Evolutionary conservation across 129 eudicot genomes (phyloP).

Genomic region (Escallonia herrerae): DNA sequence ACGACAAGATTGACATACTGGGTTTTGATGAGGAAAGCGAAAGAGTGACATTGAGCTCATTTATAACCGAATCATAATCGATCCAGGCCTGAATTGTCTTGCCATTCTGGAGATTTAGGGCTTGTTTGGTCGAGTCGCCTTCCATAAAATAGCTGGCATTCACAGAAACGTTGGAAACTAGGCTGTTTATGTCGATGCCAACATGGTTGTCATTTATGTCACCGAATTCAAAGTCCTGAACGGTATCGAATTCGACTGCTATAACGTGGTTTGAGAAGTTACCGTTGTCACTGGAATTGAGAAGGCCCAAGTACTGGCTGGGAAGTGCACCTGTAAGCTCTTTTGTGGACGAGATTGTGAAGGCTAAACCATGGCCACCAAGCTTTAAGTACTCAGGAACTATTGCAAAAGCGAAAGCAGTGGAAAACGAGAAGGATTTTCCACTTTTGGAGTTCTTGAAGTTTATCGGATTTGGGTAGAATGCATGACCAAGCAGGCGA

Average conservation of each 20-base stretch:
- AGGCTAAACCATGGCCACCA: constrained; percentile 92
- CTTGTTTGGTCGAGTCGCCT: constrained; percentile 37
- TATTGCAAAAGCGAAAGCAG: constrained; percentile 64
- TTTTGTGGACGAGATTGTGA: constrained; percentile 39
- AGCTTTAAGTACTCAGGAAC: constrained; percentile 37
- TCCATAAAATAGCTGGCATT: constrained; percentile 40
- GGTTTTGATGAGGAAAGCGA: constrained; percentile 51
- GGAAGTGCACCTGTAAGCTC: constrained; percentile 54
- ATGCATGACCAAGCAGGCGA: constrained; percentile 49
- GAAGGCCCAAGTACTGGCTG: constrained; percentile 67
- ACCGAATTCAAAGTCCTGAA: constrained; percentile 46
- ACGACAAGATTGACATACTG: constrained; percentile 36
- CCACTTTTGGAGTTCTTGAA: constrained; percentile 40
- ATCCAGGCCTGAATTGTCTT: constrained; percentile 66
- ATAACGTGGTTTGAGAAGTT: constrained; percentile 62
- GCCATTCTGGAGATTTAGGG: constrained; percentile 39
- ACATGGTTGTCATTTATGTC: constrained; percentile 71
- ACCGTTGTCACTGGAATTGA: constrained; percentile 51
- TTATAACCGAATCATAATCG: constrained; percentile 51
- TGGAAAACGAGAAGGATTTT: constrained; percentile 53
- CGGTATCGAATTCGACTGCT: constrained; percentile 77
- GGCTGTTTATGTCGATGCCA: constrained; percentile 55
- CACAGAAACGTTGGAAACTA: constrained; percentile 50
- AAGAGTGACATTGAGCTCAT: constrained; percentile 45
- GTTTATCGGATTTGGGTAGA: constrained; percentile 31